These are phyloP conservation scores for Rhodotorula diobovata DNA, from an alignment of 768 basidiomycete species.

Conservation along the genomic window DNA sequence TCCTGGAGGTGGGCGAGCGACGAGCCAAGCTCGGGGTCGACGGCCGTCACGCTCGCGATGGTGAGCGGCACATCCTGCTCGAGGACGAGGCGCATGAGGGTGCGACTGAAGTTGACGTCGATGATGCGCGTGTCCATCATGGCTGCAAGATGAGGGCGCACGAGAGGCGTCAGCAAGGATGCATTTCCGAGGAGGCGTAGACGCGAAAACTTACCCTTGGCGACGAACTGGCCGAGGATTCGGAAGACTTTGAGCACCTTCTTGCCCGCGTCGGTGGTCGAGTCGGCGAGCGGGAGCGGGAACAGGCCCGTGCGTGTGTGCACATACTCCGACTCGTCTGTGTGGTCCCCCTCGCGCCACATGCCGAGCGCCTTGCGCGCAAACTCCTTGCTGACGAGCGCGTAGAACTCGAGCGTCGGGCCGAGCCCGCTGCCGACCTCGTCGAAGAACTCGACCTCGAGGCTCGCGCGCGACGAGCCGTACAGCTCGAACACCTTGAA, in stretches of 20 bases:
- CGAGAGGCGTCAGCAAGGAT: neutral
- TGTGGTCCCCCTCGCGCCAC: constrained; percentile 68
- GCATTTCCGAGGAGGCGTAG: neutral
- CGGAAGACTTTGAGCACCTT: constrained; percentile 80
- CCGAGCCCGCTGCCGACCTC: constrained; percentile 97
- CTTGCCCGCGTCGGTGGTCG: constrained; percentile 49
- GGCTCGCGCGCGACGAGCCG: constrained; percentile 83
- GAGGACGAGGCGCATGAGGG: constrained; percentile 86
- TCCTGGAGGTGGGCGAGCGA: constrained; percentile 75
- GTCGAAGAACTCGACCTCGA: constrained; percentile 98
- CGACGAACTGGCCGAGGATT: constrained; percentile 91
- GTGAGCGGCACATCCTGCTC: constrained; percentile 80
- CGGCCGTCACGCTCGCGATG: constrained; percentile 68
- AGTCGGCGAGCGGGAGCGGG: constrained; percentile 61
- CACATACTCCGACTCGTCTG: constrained; percentile 56
- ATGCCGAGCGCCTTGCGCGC: constrained; percentile 79
- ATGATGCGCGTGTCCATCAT: constrained; percentile 96
- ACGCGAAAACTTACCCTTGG: constrained; percentile 53
- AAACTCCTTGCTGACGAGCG: constrained; percentile 93
- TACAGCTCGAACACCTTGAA: constrained; percentile 90
- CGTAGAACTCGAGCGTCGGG: constrained; percentile 96
- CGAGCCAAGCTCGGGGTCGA: constrained; percentile 78
- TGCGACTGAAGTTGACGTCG: constrained; percentile 86
- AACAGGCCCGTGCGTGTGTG: constrained; percentile 79
- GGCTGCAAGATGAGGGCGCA: constrained; percentile 44